Base-by-base conservation (phyloP, 352 stramenopile species). In the Paralagenidium karlingii region DNA sequence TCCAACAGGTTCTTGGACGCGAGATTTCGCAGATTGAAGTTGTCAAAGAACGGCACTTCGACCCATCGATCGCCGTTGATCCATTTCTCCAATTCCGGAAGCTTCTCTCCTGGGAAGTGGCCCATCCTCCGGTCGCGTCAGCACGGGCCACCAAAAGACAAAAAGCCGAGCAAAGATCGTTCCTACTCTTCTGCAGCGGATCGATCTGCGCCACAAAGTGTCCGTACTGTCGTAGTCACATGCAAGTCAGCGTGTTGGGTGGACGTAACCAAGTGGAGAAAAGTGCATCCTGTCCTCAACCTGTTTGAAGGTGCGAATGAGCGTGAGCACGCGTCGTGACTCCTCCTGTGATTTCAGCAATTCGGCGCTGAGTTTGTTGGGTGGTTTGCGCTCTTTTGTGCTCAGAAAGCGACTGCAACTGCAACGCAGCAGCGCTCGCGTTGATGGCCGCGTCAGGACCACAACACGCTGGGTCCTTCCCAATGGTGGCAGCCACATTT, bases 261-360 rank as follows among this genome's bases (percentile, higher is more conserved):
- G n/a, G n/a, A n/a, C n/a, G n/a, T n/a, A n/a, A n/a, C n/a, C n/a
- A n/a, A n/a, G n/a, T n/a, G n/a, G n/a, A n/a, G n/a, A n/a, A n/a
- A n/a, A n/a, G n/a, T n/a, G 11, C 16, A 32, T 25, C 11, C 26
- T 16, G 8, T 7, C 6, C 31, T 20, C n/a, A 12, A 77, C 68
- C 53, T 88, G 78, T 42, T 89, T 89, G 54, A 92, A 92, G 28
- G 78, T 88, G 52, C 78, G 78, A 49, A 92, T 88, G 30, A 92
- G 54, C 21, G 82, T 62, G 40, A 88, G 47, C 39, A 92, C 75
- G 19, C 74, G 73, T 12, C 78, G 70, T 34, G 70, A 87, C 40
- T 92, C 78, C 53, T 92, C 78, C 49, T 92, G 78, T 22, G 76
- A 89, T 49, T 76, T 71, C 46, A 73, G 68, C 47, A 84, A 80